These are phyloP conservation scores for Saccharomyces hybrid DNA, from an alignment of 1,139 yeast species.

Conservation along the genomic window DNA sequence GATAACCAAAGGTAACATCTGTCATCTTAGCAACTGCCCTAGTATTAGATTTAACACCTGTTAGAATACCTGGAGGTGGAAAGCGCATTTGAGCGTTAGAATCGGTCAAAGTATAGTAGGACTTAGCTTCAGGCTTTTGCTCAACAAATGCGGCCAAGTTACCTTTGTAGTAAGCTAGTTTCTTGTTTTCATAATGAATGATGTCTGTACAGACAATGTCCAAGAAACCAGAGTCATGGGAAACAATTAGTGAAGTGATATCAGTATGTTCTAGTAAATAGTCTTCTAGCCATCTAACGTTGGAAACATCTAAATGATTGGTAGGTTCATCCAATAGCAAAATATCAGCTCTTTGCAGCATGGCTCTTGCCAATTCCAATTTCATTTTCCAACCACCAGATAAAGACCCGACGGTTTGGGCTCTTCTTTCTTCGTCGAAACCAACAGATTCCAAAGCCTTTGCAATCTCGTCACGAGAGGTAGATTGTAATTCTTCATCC, in stretches of 20 bases:
- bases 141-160: conserved; percentile 87
- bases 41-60: conserved; percentile 92
- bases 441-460: conserved; percentile 78
- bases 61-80: conserved; percentile 95
- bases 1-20: conserved; percentile 80
- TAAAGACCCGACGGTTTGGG: conserved; percentile 84
- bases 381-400: conserved; percentile 99
- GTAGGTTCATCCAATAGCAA: conserved; percentile 95
- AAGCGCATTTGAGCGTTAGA: conserved; percentile 92
- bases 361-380: conserved; percentile 94
- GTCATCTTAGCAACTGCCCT: conserved; percentile 91
- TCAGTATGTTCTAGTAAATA: conserved; percentile 73
- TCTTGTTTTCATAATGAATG: conserved; percentile 92
- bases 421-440: conserved; percentile 80
- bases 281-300: conserved; percentile 90
- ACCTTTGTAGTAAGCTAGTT: conserved; percentile 92
- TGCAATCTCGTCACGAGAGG: conserved; percentile 62
- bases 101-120: conserved; percentile 92
- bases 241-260: conserved; percentile 89
- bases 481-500: conserved; percentile 68
- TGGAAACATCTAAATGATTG: conserved; percentile 90
- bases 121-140: conserved; percentile 90
- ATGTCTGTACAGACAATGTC: conserved; percentile 95
- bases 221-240: conserved; percentile 95
- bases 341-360: conserved; percentile 95